Base-by-base conservation (phyloP, 148 eudicot species). In the Cornus suecica region DNA sequence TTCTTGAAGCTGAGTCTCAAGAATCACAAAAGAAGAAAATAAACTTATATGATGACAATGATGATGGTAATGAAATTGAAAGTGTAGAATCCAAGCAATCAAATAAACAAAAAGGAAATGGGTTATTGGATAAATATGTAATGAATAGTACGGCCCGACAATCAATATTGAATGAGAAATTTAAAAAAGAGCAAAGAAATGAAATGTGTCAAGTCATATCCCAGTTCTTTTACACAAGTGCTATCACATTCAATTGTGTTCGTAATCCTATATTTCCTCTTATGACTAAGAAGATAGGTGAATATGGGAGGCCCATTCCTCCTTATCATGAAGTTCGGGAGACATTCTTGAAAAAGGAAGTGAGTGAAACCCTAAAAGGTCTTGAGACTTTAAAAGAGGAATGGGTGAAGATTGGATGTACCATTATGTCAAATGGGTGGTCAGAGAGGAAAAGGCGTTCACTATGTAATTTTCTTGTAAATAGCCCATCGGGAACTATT, bases 341-440 rank as follows among this genome's bases (percentile, higher is more conserved):
- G n/a, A n/a, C n/a, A n/a, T n/a, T n/a, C n/a, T n/a, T n/a, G n/a
- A 62, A 32, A 11, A 73, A 73, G 22, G 30, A 73, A 20, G 66
- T 30, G 20, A 22, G 7, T 16, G 5, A n/a, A 6, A 58, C 54
- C 10, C 25, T 64, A 20, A 25, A 74, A 0, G 5, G 24, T 61
- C 70, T 74, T 64, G 28, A 56, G 29, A 18, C 64, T 5, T 62
- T 32, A 23, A 18, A 31, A 18, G 25, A 34, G 26, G 37, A 74
- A 41, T 74, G 69, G 68, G 37, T 41, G 18, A 74, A 26, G 15
- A 74, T 34, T 0, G 70, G 77, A 15, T 74, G 61, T 27, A 37
- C 61, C 32, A 74, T 74, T 41, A 74, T 74, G 69, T 74, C 69
- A 0, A 56, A 73, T 63, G 76, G 76, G 29, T 72, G 66, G 66